phyloP scores from a whole-genome alignment of 2,329 filamentous ascomycete genomes.

The Trematosphaeria pertusa region DNA sequence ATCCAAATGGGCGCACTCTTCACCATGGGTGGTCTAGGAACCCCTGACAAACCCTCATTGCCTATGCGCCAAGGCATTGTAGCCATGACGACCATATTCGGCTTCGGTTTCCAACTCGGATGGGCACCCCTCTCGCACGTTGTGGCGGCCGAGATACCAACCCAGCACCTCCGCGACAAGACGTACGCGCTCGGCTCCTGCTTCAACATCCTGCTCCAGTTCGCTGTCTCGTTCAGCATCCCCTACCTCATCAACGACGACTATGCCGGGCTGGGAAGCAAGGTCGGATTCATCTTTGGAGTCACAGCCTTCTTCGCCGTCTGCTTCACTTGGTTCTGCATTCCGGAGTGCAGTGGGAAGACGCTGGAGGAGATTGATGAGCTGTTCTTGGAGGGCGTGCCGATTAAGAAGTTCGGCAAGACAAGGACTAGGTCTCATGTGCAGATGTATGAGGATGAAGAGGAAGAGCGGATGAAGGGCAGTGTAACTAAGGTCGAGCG shows the following conservation, averaged over 20 bases:
- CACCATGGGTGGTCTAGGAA: conserved; percentile 10
- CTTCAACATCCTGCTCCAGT: conserved; percentile 17
- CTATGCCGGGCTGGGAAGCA: conserved; percentile 46
- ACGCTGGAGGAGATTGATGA: conserved; percentile 31
- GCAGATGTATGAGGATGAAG: not conserved
- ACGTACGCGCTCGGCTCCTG: conserved; percentile 9
- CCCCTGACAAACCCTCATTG: not conserved
- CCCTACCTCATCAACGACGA: conserved; percentile 48
- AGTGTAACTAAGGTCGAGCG: not conserved
- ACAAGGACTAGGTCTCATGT: conserved; percentile 2
- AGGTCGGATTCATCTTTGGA: conserved; percentile 52
- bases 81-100: conserved; percentile 9
- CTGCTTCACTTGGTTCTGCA: conserved; percentile 22
- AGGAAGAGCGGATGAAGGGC: not conserved
- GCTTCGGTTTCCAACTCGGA: conserved; percentile 7
- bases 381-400: conserved; percentile 11
- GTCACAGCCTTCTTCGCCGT: conserved; percentile 25
- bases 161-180: conserved; percentile 12
- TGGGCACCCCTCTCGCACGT: conserved; percentile 13
- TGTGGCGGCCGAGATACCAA: conserved; percentile 10
- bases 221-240: conserved; percentile 45
- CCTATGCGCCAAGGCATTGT: conserved; percentile 9
- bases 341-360: conserved; percentile 18
- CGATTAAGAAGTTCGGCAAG: conserved; percentile 9
- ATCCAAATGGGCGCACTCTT: conserved; percentile 10